These are phyloP conservation scores for Neofusicoccum laricinum DNA, from an alignment of 2,329 filamentous ascomycete species.

Conservation along the genomic window DNA sequence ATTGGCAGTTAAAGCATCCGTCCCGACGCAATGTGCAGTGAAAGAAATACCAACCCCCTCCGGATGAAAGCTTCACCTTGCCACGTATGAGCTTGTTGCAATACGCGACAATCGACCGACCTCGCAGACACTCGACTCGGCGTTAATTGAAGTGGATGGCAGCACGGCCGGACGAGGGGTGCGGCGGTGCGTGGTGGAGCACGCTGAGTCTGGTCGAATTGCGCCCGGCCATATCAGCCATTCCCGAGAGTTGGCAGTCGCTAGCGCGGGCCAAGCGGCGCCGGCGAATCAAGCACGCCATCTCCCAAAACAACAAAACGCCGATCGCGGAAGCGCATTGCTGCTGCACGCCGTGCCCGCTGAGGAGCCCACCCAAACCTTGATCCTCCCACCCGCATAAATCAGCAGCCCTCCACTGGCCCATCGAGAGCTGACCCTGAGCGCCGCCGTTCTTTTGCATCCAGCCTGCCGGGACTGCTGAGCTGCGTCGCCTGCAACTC, in stretches of 20 bases:
- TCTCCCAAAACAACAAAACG: conserved; percentile 11
- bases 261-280: not conserved
- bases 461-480: not conserved
- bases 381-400: not conserved
- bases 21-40: too few relatives aligned
- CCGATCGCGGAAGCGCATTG: not conserved
- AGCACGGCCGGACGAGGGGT: too few relatives aligned
- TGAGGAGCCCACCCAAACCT: conserved; percentile 5
- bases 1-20: too few relatives aligned
- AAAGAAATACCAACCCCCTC: too few relatives aligned
- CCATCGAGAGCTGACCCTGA: not conserved
- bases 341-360: not conserved
- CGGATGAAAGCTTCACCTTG: too few relatives aligned
- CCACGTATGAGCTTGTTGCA: too few relatives aligned
- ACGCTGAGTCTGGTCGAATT: not conserved
- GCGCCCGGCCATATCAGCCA: not conserved
- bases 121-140: too few relatives aligned
- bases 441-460: not conserved
- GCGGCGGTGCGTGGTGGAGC: not conserved
- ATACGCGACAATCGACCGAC: too few relatives aligned
- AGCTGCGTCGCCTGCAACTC: not conserved
- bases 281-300: not conserved
- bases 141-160: too few relatives aligned
- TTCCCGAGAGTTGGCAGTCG: not conserved
- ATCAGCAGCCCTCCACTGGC: conserved; percentile 12